Evolutionary conservation across 1,284 basidiomycete genomes (phyloP).

Genomic region (Leccinum variabile): DNA sequence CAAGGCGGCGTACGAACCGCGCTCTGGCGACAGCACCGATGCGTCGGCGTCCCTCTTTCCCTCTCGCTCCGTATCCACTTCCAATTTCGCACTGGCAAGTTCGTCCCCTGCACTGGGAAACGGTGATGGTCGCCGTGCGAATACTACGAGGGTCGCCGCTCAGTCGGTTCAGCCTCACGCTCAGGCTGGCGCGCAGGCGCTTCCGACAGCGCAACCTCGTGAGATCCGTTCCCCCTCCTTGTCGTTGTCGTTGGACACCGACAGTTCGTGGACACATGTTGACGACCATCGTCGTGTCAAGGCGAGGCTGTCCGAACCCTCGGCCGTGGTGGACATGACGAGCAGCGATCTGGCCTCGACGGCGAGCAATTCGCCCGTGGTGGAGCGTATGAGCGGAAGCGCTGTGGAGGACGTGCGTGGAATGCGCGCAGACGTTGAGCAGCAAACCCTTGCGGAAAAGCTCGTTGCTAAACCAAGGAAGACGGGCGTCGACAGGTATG

Average conservation of each 20-base stretch:
- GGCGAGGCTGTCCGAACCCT: conserved; percentile 10
- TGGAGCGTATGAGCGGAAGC: conserved; percentile 43
- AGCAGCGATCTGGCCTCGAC: conserved; percentile 57
- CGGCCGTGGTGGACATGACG: conserved; percentile 36
- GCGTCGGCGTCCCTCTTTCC: conserved; percentile 7
- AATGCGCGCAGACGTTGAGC: conserved; percentile 27
- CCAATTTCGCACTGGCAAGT: conserved; percentile 1
- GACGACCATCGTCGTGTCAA: conserved; percentile 31
- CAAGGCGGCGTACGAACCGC: neutral
- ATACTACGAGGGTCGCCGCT: neutral
- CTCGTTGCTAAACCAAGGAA: conserved; percentile 57
- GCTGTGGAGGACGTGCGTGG: conserved; percentile 29
- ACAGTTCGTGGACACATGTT: conserved; percentile 53
- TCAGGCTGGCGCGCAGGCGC: neutral
- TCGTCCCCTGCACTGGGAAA: conserved; percentile 7
- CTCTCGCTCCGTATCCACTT: neutral
- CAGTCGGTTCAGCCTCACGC: conserved; percentile 7
- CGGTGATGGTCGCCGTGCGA: neutral
- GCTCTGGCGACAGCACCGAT: conserved; percentile 21
- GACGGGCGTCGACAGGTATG: conserved; percentile 63
- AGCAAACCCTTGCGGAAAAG: conserved; percentile 56
- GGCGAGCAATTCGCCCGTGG: conserved; percentile 53
- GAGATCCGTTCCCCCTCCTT: conserved; percentile 10
- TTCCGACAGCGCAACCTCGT: conserved; percentile 6
- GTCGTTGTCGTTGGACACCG: conserved; percentile 35